Evolutionary conservation across 1,284 basidiomycete species (phyloP), one percentile per base, ranked within the genome.

Genomic region (Sanguinoderma infundibulare): DNA sequence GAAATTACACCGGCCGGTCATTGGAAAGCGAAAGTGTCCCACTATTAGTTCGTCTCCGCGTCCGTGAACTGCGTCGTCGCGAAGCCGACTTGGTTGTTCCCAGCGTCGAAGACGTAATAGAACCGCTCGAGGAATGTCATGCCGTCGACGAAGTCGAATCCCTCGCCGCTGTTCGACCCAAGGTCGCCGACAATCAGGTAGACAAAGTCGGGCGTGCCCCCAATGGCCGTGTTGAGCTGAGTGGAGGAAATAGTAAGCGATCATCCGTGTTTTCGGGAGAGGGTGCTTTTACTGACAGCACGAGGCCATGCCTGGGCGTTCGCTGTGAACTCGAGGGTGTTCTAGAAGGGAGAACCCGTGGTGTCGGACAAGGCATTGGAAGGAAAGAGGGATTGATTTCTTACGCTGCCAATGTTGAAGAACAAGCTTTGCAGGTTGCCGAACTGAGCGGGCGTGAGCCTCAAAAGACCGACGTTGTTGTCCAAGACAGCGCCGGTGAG

Each of bases 21-120:
- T 6, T 3, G 15, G 10, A 34, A 9, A 36, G n/a, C n/a, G 32
- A n/a, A 26, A 2, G 44, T 8, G 4, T 12, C 22, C 44, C 32
- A n/a, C 17, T 15, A 10, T 28, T 59, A 82, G 69, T 83, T 83
- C 22, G 68, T 74, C 9, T 63, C 71, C 2, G 78, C 76, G 51
- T 72, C 57, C 0, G 81, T 83, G 66, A 77, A 74, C 26, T 57
- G 8, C 1, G 82, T 84, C 17, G 67, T 76, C 2, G 83, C 82
- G 53, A 83, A 75, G 17, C 83, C 82, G 49, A 85, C 72, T 9
- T 66, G 76, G 15, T 60, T 59, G 74, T 85, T 84, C 36, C 77
- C 73, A 34, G 83, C 84, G 68, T 90, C 89, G 69, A 75, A 89
- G 30, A 88, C 85, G n/a, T 81, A 79, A 74, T 89, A 89, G 80